phyloP scores from a whole-genome alignment of 306 rosid genomes.

The Sicyos baderoa region DNA sequence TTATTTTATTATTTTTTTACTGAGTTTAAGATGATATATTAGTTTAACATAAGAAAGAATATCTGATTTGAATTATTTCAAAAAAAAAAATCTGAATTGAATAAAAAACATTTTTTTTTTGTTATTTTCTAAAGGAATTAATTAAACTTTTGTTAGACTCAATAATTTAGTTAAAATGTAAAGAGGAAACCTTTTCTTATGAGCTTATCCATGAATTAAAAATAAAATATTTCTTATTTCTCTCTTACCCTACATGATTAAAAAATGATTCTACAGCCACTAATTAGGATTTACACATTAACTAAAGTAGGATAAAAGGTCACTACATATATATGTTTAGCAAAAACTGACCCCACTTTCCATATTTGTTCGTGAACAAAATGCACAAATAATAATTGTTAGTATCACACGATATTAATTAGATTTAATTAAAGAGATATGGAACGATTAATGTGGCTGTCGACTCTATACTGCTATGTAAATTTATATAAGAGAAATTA shows the following conservation, averaged over 20 bases:
- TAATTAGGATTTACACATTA: too few relatives aligned
- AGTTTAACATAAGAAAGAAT: not conserved
- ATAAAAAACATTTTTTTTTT: not conserved
- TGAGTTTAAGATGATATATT: not conserved
- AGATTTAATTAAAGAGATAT: too few relatives aligned
- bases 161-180: conserved; percentile 9
- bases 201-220: conserved; percentile 4
- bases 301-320: not conserved
- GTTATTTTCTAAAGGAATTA: not conserved
- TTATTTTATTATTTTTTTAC: too few relatives aligned
- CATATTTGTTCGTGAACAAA: too few relatives aligned
- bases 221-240: not conserved
- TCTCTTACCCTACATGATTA: not conserved
- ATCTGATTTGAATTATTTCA: not conserved
- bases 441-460: too few relatives aligned
- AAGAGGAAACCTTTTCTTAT: not conserved
- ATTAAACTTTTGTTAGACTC: not conserved
- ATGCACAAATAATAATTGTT: too few relatives aligned
- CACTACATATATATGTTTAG: not conserved
- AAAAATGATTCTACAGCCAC: not conserved
- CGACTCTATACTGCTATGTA: too few relatives aligned
- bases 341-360: not conserved
- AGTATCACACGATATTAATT: too few relatives aligned
- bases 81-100: not conserved
- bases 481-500: too few relatives aligned